phyloP scores from a whole-genome alignment of 2,329 filamentous ascomycete species.

The Cercospora beticola region DNA sequence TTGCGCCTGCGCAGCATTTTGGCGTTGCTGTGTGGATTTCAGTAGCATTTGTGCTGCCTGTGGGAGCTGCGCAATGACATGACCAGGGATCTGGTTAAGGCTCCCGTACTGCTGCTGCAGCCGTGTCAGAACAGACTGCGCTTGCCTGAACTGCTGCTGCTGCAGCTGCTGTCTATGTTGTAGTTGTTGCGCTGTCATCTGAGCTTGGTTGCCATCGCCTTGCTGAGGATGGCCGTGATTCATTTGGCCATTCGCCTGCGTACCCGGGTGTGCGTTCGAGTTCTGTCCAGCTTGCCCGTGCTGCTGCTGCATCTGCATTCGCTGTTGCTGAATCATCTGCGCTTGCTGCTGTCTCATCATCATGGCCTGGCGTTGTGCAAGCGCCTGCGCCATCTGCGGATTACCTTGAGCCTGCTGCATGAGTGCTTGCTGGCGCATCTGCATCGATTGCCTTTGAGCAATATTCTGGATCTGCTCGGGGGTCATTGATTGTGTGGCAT shows the following conservation, averaged over 20 bases:
- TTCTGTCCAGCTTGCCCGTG: slow-evolving; percentile 22
- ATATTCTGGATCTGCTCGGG: slow-evolving; percentile 39
- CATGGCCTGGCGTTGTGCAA: slow-evolving; percentile 23
- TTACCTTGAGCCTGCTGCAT: slow-evolving; percentile 25
- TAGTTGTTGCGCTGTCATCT: slow-evolving; percentile 25
- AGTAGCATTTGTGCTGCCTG: slow-evolving; percentile 27
- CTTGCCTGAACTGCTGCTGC: slow-evolving; percentile 25
- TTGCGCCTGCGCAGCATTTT: slow-evolving; percentile 26
- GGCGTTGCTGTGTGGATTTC: slow-evolving; percentile 24
- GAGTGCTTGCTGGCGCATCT: slow-evolving; percentile 31
- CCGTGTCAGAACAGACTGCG: slow-evolving; percentile 23
- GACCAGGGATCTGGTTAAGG: slow-evolving; percentile 26
- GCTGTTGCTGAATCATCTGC: slow-evolving; percentile 16
- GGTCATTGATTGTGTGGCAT: slow-evolving; percentile 27
- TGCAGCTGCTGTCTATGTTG: slow-evolving; percentile 25
- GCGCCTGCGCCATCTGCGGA: slow-evolving; percentile 28
- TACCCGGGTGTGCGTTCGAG: slow-evolving; percentile 22
- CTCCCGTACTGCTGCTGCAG: slow-evolving; percentile 25
- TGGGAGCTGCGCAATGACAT: slow-evolving; percentile 21
- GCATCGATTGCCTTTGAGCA: slow-evolving; percentile 37
- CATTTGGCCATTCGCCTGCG: slow-evolving; percentile 26
- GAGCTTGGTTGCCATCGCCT: slow-evolving; percentile 27
- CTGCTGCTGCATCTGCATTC: slow-evolving; percentile 20
- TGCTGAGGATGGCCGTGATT: slow-evolving; percentile 29
- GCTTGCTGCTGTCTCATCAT: slow-evolving; percentile 31